phyloP scores from a whole-genome alignment of 140 eudicot genomes.

The Ambrosia hybrid region DNA sequence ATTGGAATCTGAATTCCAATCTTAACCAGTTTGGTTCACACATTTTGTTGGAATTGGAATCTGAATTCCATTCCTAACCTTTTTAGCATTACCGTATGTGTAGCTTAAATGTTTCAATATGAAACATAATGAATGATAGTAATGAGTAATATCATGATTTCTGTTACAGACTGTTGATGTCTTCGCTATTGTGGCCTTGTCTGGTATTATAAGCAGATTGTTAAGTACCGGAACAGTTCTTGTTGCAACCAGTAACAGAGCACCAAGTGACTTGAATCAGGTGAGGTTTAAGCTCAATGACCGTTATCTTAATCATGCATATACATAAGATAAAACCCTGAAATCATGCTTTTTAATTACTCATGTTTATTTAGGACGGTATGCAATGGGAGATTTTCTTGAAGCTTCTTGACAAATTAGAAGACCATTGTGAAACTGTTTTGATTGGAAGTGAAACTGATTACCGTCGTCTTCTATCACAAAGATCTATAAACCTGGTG shows the following conservation, averaged over 20 bases:
- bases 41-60: no score
- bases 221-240: constrained; percentile 92
- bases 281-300: constrained; percentile 31
- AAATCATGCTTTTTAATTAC: background rate
- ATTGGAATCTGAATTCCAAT: no score
- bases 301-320: background rate
- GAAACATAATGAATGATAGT: no score
- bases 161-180: constrained; percentile 73
- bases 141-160: no score
- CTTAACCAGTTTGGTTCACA: no score
- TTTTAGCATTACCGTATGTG: no score
- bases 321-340: constrained; percentile 8
- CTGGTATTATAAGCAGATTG: constrained; percentile 94
- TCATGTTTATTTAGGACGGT: constrained; percentile 68
- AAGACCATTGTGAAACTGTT: constrained; percentile 76
- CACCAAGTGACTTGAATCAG: constrained; percentile 91
- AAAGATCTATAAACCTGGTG: constrained; percentile 75
- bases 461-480: constrained; percentile 77
- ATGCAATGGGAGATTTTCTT: constrained; percentile 92
- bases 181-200: constrained; percentile 92
- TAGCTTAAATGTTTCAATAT: no score
- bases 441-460: constrained; percentile 93
- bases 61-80: no score
- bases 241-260: constrained; percentile 98
- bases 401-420: constrained; percentile 63